Conservation (phyloP, 106 monocot genomes). For the Dioscorea dumetorum region DNA sequence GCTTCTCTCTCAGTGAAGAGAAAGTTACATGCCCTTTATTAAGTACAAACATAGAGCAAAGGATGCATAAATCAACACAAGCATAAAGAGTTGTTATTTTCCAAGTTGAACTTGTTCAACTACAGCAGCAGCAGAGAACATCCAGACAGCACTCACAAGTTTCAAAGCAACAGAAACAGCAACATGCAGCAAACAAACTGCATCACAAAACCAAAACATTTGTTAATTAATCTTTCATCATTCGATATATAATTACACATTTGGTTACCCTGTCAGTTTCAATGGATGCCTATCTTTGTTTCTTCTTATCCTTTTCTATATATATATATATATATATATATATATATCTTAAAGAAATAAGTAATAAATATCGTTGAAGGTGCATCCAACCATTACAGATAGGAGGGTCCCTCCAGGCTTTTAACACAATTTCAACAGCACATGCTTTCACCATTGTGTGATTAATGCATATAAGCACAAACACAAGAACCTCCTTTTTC, state of each 20-base stretch:
- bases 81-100: too few species aligned
- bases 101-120: background rate
- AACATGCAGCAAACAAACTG: conserved; percentile 30
- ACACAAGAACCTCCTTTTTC: too few species aligned
- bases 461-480: too few species aligned
- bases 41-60: too few species aligned
- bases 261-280: background rate
- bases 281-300: background rate
- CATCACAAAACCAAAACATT: background rate
- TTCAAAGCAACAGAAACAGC: conserved; percentile 40
- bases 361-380: too few species aligned
- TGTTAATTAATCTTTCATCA: background rate
- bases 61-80: too few species aligned
- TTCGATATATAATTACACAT: background rate
- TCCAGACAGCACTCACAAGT: conserved; percentile 41
- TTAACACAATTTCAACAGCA: too few species aligned
- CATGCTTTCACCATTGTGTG: too few species aligned
- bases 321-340: background rate
- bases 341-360: background rate
- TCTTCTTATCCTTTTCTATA: background rate
- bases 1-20: too few species aligned
- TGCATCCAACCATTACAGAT: too few species aligned
- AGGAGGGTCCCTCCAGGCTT: too few species aligned
- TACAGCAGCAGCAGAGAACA: conserved; percentile 21
- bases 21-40: too few species aligned